Conservation (phyloP, 2,329 filamentous ascomycete species). For the Aphanocladium album region DNA sequence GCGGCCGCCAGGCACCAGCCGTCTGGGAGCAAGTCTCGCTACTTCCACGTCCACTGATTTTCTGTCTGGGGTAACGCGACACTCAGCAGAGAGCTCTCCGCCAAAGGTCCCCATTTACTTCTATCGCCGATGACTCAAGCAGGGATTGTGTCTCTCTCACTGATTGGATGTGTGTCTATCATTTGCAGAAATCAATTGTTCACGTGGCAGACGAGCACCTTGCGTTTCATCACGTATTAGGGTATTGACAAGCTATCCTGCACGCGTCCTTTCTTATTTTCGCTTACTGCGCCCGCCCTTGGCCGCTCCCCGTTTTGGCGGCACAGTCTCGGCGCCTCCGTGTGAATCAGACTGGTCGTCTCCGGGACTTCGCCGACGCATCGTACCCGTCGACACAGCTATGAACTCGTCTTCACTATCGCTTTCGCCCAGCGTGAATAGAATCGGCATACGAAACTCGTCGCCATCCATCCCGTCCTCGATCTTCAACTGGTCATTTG, state of each 20-base stretch:
- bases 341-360: conserved; percentile 58
- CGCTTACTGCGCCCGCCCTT: conserved; percentile 39
- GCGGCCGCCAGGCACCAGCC: background rate
- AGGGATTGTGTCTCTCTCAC: background rate
- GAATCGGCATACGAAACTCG: conserved; percentile 84
- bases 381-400: conserved; percentile 68
- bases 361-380: conserved; percentile 78
- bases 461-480: conserved; percentile 47
- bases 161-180: background rate
- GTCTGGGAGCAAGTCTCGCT: background rate
- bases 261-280: conserved; percentile 22
- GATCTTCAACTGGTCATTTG: conserved; percentile 61
- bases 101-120: background rate
- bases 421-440: conserved; percentile 88
- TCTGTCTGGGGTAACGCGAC: conserved; percentile 10
- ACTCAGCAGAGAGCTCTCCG: background rate
- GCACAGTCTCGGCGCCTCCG: conserved; percentile 44
- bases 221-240: background rate
- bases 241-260: conserved; percentile 2
- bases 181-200: background rate
- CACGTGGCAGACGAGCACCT: background rate
- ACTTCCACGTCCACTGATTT: background rate
- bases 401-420: conserved; percentile 90
- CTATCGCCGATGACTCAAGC: conserved; percentile 20
- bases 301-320: conserved; percentile 34